A percentile compares a stretch with the other conserved stretches of the same genome.
These are phyloP conservation scores for Purpureocillium lavendulum DNA, from an alignment of 2,329 filamentous ascomycete species.

Conservation along the genomic window DNA sequence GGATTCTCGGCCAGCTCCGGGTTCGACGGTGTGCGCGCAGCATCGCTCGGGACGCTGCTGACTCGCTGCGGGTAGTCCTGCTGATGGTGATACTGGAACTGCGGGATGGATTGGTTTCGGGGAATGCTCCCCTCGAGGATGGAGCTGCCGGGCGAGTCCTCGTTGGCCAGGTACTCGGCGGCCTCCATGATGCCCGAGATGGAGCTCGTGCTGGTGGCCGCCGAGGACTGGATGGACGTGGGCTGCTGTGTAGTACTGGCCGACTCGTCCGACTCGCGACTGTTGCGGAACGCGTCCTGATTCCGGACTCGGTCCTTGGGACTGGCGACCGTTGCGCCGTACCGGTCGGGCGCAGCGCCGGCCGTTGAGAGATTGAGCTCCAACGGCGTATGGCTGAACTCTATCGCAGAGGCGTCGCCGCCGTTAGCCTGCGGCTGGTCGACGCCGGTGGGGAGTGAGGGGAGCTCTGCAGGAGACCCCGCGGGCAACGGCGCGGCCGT, in stretches of 20 bases:
- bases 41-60: constrained; percentile 33
- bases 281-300: constrained; percentile 35
- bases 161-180: constrained; percentile 33
- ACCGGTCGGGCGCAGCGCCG: constrained; percentile 13
- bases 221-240: constrained; percentile 42
- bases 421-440: constrained; percentile 3
- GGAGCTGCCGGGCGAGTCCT: constrained; percentile 42
- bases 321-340: constrained; percentile 23
- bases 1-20: constrained; percentile 44
- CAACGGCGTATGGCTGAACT: constrained; percentile 8
- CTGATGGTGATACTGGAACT: constrained; percentile 57
- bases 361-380: constrained; percentile 11
- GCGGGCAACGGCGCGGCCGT: background rate
- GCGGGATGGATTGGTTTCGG: constrained; percentile 39
- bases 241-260: constrained; percentile 39
- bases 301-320: constrained; percentile 20
- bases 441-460: background rate
- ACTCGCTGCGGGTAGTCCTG: constrained; percentile 32
- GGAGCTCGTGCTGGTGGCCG: constrained; percentile 48
- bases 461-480: background rate
- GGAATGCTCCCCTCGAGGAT: constrained; percentile 34
- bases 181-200: constrained; percentile 42
- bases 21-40: constrained; percentile 37
- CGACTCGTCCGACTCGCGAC: constrained; percentile 45
- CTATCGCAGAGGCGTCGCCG: constrained; percentile 6